Evolutionary conservation across 352 stramenopile species (phyloP).

Genomic region (Phytophthora megakarya): DNA sequence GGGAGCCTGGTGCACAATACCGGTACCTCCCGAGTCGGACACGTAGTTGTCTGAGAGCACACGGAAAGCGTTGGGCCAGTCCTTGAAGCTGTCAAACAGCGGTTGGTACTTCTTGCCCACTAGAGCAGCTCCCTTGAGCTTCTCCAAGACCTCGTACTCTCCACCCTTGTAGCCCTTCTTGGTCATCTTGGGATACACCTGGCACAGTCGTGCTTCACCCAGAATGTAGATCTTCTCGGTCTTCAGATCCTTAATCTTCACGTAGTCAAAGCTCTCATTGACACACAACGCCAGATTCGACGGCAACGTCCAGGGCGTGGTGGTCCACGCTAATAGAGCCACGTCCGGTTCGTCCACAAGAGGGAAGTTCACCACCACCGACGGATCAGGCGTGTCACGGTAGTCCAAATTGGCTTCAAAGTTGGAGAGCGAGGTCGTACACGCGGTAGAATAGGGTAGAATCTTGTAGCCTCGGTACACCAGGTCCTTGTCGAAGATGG

Average conservation of each 20-base stretch:
- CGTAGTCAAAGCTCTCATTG: conserved; percentile 96
- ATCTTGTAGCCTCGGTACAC: conserved; percentile 99
- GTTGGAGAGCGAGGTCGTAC: conserved; percentile 98
- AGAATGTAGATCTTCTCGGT: conserved; percentile 94
- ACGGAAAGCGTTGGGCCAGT: conserved; percentile 92
- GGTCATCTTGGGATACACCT: conserved; percentile 97
- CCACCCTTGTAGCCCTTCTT: conserved; percentile 97
- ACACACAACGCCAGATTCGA: conserved; percentile 99
- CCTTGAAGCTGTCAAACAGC: conserved; percentile 96
- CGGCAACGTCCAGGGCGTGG: conserved; percentile 99
- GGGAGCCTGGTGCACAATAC: conserved; percentile 98
- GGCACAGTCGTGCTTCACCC: conserved; percentile 90
- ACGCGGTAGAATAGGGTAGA: conserved; percentile 98
- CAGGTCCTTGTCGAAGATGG: conserved; percentile 98
- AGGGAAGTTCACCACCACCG: conserved; percentile 97
- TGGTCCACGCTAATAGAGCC: conserved; percentile 98
- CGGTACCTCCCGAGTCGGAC: conserved; percentile 96
- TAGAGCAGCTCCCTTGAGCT: conserved; percentile 91
- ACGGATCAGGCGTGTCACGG: conserved; percentile 98
- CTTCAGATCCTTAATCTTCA: conserved; percentile 96
- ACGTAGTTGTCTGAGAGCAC: conserved; percentile 99
- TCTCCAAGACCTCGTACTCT: conserved; percentile 92
- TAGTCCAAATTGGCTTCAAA: conserved; percentile 99
- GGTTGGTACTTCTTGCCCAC: conserved; percentile 97
- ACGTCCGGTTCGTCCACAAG: conserved; percentile 86